Evolutionary conservation across 2,329 filamentous ascomycete genomes (phyloP).

Genomic region (Neonectria magnoliae): DNA sequence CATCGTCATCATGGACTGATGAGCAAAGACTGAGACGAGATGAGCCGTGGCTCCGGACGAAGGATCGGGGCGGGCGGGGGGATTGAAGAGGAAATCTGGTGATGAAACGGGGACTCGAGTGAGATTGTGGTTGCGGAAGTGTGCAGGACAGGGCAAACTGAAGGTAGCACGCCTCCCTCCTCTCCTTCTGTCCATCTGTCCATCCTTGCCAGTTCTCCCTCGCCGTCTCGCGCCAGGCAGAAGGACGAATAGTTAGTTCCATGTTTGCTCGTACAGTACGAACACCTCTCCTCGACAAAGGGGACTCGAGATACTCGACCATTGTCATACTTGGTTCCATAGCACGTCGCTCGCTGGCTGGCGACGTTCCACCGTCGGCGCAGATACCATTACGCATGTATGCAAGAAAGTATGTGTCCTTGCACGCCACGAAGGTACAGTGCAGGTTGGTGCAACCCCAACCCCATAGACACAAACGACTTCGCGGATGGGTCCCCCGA

Average conservation of each 20-base stretch:
- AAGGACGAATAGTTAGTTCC: background rate
- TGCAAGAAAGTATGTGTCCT: too few relatives aligned
- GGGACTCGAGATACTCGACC: background rate
- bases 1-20: background rate
- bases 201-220: background rate
- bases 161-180: slow-evolving; percentile 20
- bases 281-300: background rate
- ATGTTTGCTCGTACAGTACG: background rate
- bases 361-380: slow-evolving; percentile 7
- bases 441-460: background rate
- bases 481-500: slow-evolving; percentile 32
- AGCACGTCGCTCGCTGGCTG: background rate
- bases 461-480: slow-evolving; percentile 18
- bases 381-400: background rate
- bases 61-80: background rate
- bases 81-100: slow-evolving; percentile 12
- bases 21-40: background rate
- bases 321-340: background rate
- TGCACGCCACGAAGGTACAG: background rate
- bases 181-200: background rate
- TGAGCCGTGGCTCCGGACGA: background rate
- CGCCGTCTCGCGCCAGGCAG: background rate
- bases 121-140: slow-evolving; percentile 30
- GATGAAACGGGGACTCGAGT: slow-evolving; percentile 9
- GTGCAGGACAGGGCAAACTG: slow-evolving; percentile 27